Percentiles rank a stretch among this genome's conserved stretches.
Evolutionary conservation across 768 basidiomycete genomes (phyloP).

Genomic region (Rhodotorula graminis): DNA sequence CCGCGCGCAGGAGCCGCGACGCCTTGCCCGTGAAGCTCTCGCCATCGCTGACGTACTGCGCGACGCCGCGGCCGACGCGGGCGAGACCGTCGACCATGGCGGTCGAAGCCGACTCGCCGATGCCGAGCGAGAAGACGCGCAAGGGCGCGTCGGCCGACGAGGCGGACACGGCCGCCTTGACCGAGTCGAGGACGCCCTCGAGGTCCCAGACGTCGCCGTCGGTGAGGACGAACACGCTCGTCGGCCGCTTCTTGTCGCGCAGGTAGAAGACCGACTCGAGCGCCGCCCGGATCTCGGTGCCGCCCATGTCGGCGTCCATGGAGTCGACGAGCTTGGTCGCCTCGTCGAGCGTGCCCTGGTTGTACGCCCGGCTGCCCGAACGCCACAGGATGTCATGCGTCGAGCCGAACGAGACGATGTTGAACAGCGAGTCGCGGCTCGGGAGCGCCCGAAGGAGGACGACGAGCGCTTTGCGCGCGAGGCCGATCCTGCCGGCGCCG

Average conservation of each 20-base stretch:
- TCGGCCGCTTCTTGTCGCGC: slow-evolving; percentile 48
- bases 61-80: slow-evolving; percentile 55
- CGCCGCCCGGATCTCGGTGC: slow-evolving; percentile 55
- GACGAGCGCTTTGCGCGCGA: slow-evolving; percentile 51
- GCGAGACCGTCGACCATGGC: slow-evolving; percentile 59
- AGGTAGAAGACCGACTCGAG: slow-evolving; percentile 49
- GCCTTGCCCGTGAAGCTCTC: slow-evolving; percentile 56
- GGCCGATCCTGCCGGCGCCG: slow-evolving; percentile 16
- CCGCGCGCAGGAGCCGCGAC: slow-evolving; percentile 55
- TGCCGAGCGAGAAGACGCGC: slow-evolving; percentile 60
- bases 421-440: slow-evolving; percentile 52
- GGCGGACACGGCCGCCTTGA: slow-evolving; percentile 2
- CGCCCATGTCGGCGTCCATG: slow-evolving; percentile 54
- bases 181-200: slow-evolving; percentile 1
- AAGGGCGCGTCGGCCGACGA: slow-evolving; percentile 32
- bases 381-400: slow-evolving; percentile 47
- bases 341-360: slow-evolving; percentile 30
- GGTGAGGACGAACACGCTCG: slow-evolving; percentile 58
- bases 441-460: slow-evolving; percentile 54
- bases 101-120: slow-evolving; percentile 55
- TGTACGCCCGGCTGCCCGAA: slow-evolving; percentile 3
- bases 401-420: slow-evolving; percentile 58
- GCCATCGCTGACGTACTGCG: slow-evolving; percentile 52
- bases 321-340: slow-evolving; percentile 47
- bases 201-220: slow-evolving; percentile 52